Evolutionary conservation across 176 grass and related monocot species (phyloP).

Genomic region (Leersia perrieri): DNA sequence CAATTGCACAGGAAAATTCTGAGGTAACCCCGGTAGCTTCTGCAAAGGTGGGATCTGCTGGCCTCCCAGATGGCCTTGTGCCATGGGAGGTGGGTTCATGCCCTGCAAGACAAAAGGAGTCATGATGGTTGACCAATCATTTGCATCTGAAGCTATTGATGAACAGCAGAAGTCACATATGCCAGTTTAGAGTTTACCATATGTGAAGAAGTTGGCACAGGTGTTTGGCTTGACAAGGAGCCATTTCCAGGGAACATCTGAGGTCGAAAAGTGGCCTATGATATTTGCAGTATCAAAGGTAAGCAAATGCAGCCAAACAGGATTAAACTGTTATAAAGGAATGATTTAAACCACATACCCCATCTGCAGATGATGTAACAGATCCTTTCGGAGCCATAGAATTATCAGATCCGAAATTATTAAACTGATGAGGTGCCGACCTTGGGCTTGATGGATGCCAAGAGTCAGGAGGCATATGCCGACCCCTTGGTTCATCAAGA

Average conservation of each 20-base stretch:
- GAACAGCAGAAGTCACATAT: slow-evolving; percentile 14
- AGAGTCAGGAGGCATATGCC: slow-evolving; percentile 54
- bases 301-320: slow-evolving; percentile 25
- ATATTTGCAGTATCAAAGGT: slow-evolving; percentile 24
- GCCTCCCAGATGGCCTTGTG: slow-evolving; percentile 50
- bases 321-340: slow-evolving; percentile 16
- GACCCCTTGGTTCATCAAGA: slow-evolving; percentile 79
- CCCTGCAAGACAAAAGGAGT: slow-evolving; percentile 50
- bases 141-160: slow-evolving; percentile 16
- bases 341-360: slow-evolving; percentile 46
- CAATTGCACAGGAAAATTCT: slow-evolving; percentile 60
- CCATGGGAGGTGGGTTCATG: slow-evolving; percentile 52
- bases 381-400: slow-evolving; percentile 37
- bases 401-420: slow-evolving; percentile 65
- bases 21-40: slow-evolving; percentile 48
- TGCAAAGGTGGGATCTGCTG: slow-evolving; percentile 72
- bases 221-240: slow-evolving; percentile 53
- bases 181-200: slow-evolving; percentile 51
- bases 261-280: slow-evolving; percentile 55
- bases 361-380: slow-evolving; percentile 61
- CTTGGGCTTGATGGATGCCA: slow-evolving; percentile 76
- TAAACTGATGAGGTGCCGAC: slow-evolving; percentile 64
- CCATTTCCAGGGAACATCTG: slow-evolving; percentile 53
- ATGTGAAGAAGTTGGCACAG: slow-evolving; percentile 59
- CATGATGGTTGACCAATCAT: slow-evolving; percentile 26